These are phyloP conservation scores for Apiospora pterosperma DNA, from an alignment of 2,329 filamentous ascomycete species.

Conservation along the genomic window DNA sequence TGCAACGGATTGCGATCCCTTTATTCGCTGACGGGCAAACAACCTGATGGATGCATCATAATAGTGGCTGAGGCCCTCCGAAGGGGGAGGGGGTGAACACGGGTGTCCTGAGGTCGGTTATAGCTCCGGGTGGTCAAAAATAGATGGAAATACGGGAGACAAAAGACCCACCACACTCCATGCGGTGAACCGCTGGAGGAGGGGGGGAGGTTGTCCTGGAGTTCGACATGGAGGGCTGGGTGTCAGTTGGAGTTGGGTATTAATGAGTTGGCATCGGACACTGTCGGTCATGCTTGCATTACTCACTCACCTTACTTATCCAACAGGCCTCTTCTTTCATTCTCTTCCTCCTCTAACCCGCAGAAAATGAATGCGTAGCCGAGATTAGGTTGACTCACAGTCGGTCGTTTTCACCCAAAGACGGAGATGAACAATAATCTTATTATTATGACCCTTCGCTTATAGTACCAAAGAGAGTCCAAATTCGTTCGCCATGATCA, in stretches of 20 bases:
- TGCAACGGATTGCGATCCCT: neutral
- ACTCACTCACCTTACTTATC: neutral
- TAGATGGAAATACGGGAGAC: neutral
- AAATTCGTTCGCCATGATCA: neutral
- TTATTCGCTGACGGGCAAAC: neutral
- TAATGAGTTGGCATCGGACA: neutral
- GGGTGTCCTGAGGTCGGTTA: neutral
- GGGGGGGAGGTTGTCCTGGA: neutral
- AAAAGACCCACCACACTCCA: neutral
- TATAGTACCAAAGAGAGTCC: neutral
- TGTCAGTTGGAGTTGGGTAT: neutral
- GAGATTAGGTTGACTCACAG: neutral
- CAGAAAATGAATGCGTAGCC: neutral
- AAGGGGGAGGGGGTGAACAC: neutral
- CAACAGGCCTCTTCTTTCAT: neutral
- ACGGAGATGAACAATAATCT: neutral
- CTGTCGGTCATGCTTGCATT: neutral
- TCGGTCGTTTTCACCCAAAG: neutral
- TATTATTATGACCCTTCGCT: neutral
- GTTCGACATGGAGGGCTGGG: neutral
- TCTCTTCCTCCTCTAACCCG: neutral
- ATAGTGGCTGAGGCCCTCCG: neutral
- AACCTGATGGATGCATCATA: neutral
- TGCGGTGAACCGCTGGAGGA: neutral
- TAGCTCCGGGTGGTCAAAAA: conserved; percentile 1